Percentiles rank a stretch among this genome's conserved stretches.
These are phyloP conservation scores for Microthyrium microscopicum DNA, from an alignment of 2,329 filamentous ascomycete genomes.

Conservation along the genomic window DNA sequence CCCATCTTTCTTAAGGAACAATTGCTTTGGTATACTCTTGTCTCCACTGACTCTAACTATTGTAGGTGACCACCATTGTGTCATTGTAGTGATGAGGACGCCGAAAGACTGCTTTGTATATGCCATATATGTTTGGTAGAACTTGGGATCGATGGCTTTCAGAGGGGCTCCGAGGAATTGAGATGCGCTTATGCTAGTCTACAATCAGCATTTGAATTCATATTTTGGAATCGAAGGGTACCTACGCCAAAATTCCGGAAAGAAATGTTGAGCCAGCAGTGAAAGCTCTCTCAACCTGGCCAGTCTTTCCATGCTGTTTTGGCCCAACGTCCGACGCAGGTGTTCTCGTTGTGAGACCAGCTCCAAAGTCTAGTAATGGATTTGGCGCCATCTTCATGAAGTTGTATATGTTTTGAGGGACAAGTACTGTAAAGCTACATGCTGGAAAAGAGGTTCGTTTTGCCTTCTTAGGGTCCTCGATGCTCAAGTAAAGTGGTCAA, in stretches of 20 bases:
- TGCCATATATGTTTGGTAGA: slow-evolving; percentile 76
- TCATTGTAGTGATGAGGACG: slow-evolving; percentile 61
- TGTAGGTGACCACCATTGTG: slow-evolving; percentile 76
- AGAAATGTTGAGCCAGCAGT: slow-evolving; percentile 33
- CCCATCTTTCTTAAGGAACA: slow-evolving; percentile 53
- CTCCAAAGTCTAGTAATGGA: slow-evolving; percentile 19
- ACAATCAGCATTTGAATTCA: neutral
- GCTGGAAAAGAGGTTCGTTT: slow-evolving; percentile 1
- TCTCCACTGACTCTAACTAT: slow-evolving; percentile 71
- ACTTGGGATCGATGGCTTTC: slow-evolving; percentile 57
- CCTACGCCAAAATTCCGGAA: slow-evolving; percentile 31
- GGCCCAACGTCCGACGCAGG: slow-evolving; percentile 28
- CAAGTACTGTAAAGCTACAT: neutral
- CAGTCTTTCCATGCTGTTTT: slow-evolving; percentile 28
- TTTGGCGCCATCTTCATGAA: slow-evolving; percentile 3
- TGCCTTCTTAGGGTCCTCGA: too few relatives aligned
- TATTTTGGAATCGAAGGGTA: slow-evolving; percentile 4
- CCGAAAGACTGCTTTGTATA: slow-evolving; percentile 75
- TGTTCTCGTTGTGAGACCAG: slow-evolving; percentile 27
- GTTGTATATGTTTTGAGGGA: neutral
- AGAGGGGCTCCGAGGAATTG: slow-evolving; percentile 63
- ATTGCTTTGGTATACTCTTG: slow-evolving; percentile 58
- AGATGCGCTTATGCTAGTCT: slow-evolving; percentile 38
- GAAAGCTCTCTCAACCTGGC: slow-evolving; percentile 32
- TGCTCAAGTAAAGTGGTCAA: too few relatives aligned